Evolutionary conservation across 1,284 basidiomycete genomes (phyloP), one percentile per base, ranked within the genome.

Genomic region (Filobasidium uniguttulatum): DNA sequence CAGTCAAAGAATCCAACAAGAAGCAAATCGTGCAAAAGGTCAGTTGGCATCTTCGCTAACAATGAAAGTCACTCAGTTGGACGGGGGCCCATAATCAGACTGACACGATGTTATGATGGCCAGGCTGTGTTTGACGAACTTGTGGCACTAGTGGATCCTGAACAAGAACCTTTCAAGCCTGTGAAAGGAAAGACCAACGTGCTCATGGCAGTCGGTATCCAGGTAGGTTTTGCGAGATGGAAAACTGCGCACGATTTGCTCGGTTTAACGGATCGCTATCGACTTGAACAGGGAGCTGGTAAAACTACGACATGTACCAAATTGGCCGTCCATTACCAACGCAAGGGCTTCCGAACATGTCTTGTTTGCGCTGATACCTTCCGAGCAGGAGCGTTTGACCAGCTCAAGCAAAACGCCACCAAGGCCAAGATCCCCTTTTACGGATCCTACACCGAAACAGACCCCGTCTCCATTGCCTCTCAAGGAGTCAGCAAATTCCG

Each of bases 331-430:
- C 85, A 98, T 72, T 98, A 97, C 70, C 89, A 94, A 68, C 85
- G 89, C 62, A 82, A 91, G 57, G 94, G 94, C 3, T 89, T 96
- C 77, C 90, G 91, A 66, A 86, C 90, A n/a, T 89, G 84, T 59
- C 88, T 99, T 44, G 94, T 99, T 60, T 99, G 94, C 62, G 94
- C 94, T 23, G 94, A 99, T 70, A 99, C 94, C 2, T 99, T 98
- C 77, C 86, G 94, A 72, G 94, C 94, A 5, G 94, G 94, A 57
- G 94, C 94, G 37, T 99, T 99, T 69, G 94, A 99, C 69, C 94
- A 99, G 62, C 64, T 78, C 41, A 77, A 99, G 82, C 58, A 85
- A 45, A 78, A 78, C 59, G 94, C 94, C 8, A 94, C 91, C 29
- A 96, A 96, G 71, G 94, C 93, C 47, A 96, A 94, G 68, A 89